Evolutionary conservation across 306 rosid genomes (phyloP).

Genomic region (Fragaria nilgerrensis): DNA sequence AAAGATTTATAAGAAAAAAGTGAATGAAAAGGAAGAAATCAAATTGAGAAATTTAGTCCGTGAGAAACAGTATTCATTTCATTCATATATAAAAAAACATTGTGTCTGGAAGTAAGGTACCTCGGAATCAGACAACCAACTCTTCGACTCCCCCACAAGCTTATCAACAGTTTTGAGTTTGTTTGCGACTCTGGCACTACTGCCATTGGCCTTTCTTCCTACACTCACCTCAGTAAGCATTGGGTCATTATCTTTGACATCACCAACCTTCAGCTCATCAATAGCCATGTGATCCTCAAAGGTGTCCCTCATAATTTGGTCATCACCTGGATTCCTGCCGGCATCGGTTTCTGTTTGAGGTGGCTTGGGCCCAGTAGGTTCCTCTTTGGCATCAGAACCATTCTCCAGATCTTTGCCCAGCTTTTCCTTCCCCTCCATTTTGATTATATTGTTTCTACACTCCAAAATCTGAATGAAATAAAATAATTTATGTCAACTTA

Average conservation of each 20-base stretch:
- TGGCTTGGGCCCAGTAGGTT: constrained; percentile 11
- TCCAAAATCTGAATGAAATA: constrained; percentile 15
- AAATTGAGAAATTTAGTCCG: not conserved
- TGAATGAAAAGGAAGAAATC: not conserved
- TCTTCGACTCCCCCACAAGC: constrained; percentile 37
- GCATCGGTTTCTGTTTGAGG: not conserved
- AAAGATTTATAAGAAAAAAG: not conserved
- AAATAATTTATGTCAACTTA: too few relatives aligned
- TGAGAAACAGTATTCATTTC: not conserved
- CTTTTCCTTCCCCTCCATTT: constrained; percentile 42
- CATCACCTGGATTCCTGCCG: constrained; percentile 18
- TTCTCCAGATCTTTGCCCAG: constrained; percentile 22
- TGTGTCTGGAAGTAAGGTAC: constrained; percentile 23
- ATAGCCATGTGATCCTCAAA: constrained; percentile 1
- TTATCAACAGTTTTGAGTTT: constrained; percentile 32
- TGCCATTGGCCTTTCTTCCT: constrained; percentile 18
- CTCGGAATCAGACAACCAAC: constrained; percentile 37
- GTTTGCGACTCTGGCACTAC: constrained; percentile 17
- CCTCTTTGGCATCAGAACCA: constrained; percentile 24
- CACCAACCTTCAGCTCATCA: constrained; percentile 17
- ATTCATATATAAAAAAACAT: not conserved
- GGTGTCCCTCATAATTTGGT: constrained; percentile 35
- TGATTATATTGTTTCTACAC: constrained; percentile 13
- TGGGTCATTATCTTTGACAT: constrained; percentile 20
- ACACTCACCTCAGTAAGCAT: constrained; percentile 22